Evolutionary conservation across 2,329 filamentous ascomycete species (phyloP).

Genomic region (Pyrenochaeta sp.): DNA sequence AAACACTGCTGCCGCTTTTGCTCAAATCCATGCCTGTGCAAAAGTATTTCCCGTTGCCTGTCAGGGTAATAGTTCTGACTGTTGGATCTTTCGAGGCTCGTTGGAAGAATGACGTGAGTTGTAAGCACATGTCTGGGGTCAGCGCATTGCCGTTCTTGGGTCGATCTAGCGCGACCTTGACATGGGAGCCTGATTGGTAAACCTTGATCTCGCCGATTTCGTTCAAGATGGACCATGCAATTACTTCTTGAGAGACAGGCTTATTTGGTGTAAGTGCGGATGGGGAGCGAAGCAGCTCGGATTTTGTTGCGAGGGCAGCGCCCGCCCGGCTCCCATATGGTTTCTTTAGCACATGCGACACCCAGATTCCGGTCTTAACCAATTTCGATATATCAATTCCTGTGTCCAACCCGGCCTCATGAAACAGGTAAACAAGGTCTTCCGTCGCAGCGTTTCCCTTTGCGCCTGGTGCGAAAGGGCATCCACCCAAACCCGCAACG

Average conservation of each 20-base stretch:
- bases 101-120: slow-evolving; percentile 40
- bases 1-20: slow-evolving; percentile 19
- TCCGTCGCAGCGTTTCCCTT: slow-evolving; percentile 38
- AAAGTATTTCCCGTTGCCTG: slow-evolving; percentile 49
- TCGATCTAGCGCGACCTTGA: slow-evolving; percentile 44
- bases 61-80: slow-evolving; percentile 48
- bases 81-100: slow-evolving; percentile 26
- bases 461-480: slow-evolving; percentile 35
- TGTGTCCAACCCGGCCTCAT: slow-evolving; percentile 30
- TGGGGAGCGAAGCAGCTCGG: neutral
- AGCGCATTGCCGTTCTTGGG: slow-evolving; percentile 52
- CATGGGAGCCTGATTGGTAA: slow-evolving; percentile 38
- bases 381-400: slow-evolving; percentile 30
- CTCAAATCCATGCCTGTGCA: slow-evolving; percentile 54
- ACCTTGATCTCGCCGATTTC: slow-evolving; percentile 33
- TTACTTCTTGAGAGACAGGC: neutral
- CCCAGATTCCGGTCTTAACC: slow-evolving; percentile 30
- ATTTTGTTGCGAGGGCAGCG: slow-evolving; percentile 4
- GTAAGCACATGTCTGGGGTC: slow-evolving; percentile 47
- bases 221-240: neutral
- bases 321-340: slow-evolving; percentile 34
- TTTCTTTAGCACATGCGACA: slow-evolving; percentile 20
- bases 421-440: slow-evolving; percentile 34
- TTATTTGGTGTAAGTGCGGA: neutral
- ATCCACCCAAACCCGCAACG: slow-evolving; percentile 38